These are phyloP conservation scores for Pelargonium citronellum DNA, from an alignment of 441 rosid species.

Conservation along the genomic window DNA sequence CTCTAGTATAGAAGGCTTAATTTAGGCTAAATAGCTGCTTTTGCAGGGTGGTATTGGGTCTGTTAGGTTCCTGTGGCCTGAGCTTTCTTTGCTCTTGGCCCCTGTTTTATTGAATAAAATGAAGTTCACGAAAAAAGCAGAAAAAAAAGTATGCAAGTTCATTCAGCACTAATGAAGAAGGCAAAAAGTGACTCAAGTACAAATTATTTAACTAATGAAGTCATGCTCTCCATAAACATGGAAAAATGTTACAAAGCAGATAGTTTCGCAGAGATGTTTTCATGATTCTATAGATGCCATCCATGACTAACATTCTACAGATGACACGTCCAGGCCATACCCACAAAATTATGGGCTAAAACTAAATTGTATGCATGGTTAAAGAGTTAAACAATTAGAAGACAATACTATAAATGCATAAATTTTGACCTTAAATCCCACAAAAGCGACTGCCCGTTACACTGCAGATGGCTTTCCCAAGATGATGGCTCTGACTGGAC, in stretches of 20 bases:
- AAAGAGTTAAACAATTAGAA: constrained; percentile 13
- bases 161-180: too few relatives aligned
- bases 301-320: not conserved
- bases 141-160: too few relatives aligned
- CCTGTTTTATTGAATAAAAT: too few relatives aligned
- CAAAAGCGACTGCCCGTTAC: constrained; percentile 84
- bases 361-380: constrained; percentile 14
- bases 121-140: too few relatives aligned
- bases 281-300: not conserved
- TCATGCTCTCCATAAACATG: not conserved
- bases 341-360: constrained; percentile 7
- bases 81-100: too few relatives aligned
- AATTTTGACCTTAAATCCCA: constrained; percentile 81
- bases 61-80: too few relatives aligned
- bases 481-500: constrained; percentile 92
- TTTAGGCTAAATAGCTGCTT: too few relatives aligned
- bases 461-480: constrained; percentile 98
- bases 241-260: not conserved
- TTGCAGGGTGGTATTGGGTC: too few relatives aligned
- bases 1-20: too few relatives aligned
- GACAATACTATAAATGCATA: constrained; percentile 4
- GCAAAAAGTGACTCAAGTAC: too few relatives aligned
- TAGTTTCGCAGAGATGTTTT: not conserved
- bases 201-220: too few relatives aligned
- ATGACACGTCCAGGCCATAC: not conserved